These are phyloP conservation scores for Eucalyptus marginata DNA, from an alignment of 345 rosid genomes.

Conservation along the genomic window DNA sequence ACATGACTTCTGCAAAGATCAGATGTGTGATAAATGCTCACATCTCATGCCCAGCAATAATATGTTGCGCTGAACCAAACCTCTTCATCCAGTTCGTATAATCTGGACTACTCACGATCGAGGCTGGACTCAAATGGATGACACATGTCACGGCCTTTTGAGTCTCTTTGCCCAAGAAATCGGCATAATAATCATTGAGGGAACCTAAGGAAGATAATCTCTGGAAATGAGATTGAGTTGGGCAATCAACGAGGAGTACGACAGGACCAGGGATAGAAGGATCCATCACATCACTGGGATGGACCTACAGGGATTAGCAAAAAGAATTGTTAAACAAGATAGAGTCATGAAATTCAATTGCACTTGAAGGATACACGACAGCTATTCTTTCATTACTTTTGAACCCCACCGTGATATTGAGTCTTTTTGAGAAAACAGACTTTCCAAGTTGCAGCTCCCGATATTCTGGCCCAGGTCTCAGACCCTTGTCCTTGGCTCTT, in stretches of 20 bases:
- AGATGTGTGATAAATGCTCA: constrained; percentile 12
- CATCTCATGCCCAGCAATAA: constrained; percentile 87
- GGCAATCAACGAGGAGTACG: constrained; percentile 86
- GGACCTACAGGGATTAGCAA: constrained; percentile 30
- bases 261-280: constrained; percentile 90
- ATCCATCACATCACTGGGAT: constrained; percentile 96
- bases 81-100: constrained; percentile 81
- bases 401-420: constrained; percentile 53
- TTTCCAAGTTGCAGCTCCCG: constrained; percentile 70
- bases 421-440: constrained; percentile 68
- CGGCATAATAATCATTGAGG: constrained; percentile 40
- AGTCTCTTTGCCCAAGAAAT: constrained; percentile 10
- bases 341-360: neutral
- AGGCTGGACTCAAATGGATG: constrained; percentile 76
- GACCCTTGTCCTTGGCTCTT: constrained; percentile 75
- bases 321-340: neutral
- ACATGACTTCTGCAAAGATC: neutral
- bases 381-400: neutral
- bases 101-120: constrained; percentile 34
- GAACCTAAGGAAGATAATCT: constrained; percentile 36
- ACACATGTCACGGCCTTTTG: constrained; percentile 53
- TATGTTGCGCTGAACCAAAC: constrained; percentile 63
- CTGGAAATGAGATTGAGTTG: constrained; percentile 51
- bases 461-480: constrained; percentile 77
- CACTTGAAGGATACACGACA: neutral